These are phyloP conservation scores for Penicillium coffeae DNA, from an alignment of 495 filamentous ascomycete species.

Conservation along the genomic window DNA sequence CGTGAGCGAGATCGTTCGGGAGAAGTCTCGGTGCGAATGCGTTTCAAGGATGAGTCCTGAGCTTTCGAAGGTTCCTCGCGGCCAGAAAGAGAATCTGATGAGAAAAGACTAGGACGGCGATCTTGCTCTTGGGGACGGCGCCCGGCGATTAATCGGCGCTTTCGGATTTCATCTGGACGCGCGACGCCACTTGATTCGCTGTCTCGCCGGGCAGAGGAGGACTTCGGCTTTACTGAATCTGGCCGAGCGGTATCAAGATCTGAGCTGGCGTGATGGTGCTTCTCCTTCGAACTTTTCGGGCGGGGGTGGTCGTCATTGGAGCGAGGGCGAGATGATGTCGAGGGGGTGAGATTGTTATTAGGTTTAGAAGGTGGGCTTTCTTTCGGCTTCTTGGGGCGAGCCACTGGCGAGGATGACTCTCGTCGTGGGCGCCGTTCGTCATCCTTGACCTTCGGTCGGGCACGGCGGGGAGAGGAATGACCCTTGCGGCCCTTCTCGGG, in stretches of 20 bases:
- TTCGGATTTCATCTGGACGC: conserved; percentile 37
- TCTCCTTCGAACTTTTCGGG: conserved; percentile 2
- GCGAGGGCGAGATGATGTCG: conserved; percentile 16
- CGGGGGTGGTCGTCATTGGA: background rate
- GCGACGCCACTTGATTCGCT: conserved; percentile 29
- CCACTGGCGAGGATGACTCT: conserved; percentile 48
- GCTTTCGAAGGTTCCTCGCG: conserved; percentile 32
- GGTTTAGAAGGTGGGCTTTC: conserved; percentile 23
- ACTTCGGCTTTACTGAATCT: conserved; percentile 26
- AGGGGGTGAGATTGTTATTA: conserved; percentile 27
- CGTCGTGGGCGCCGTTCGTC: conserved; percentile 44
- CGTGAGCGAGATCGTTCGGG: conserved; percentile 57
- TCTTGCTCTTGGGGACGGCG: conserved; percentile 41
- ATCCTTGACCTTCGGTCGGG: conserved; percentile 55
- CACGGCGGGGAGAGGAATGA: conserved; percentile 48
- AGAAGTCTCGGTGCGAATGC: conserved; percentile 62
- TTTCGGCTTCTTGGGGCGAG: conserved; percentile 37
- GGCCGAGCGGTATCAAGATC: conserved; percentile 26
- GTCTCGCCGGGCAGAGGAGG: conserved; percentile 25
- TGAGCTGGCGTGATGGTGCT: conserved; percentile 20
- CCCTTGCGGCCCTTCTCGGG: conserved; percentile 42
- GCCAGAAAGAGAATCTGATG: conserved; percentile 41
- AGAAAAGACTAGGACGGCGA: conserved; percentile 35
- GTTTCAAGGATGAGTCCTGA: conserved; percentile 45
- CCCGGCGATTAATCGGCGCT: conserved; percentile 42